These are phyloP conservation scores for Microascus cirrosus DNA, from an alignment of 2,329 filamentous ascomycete genomes.

Conservation along the genomic window DNA sequence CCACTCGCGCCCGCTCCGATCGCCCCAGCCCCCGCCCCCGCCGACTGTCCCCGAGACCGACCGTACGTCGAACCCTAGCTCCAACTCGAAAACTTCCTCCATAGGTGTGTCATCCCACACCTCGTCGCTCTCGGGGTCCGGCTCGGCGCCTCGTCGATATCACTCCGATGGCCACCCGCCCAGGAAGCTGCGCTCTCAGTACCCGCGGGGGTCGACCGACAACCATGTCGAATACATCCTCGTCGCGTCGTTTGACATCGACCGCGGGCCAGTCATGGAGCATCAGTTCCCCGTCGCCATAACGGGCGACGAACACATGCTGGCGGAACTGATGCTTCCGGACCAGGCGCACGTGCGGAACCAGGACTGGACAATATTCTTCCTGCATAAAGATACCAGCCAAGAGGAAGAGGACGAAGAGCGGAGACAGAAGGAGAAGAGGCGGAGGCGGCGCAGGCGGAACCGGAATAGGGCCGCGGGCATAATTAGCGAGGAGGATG, in stretches of 20 bases:
- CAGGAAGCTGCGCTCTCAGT: constrained; percentile 59
- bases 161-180: constrained; percentile 38
- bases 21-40: constrained; percentile 29
- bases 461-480: constrained; percentile 40
- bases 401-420: constrained; percentile 73
- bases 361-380: constrained; percentile 99
- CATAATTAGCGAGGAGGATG: constrained; percentile 32
- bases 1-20: constrained; percentile 39
- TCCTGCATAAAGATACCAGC: constrained; percentile 88
- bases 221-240: constrained; percentile 99
- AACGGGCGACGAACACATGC: constrained; percentile 93
- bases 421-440: constrained; percentile 41
- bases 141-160: constrained; percentile 37
- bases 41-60: constrained; percentile 28
- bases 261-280: constrained; percentile 93
- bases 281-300: constrained; percentile 94
- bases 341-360: constrained; percentile 91
- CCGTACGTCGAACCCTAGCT: constrained; percentile 43
- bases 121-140: constrained; percentile 50
- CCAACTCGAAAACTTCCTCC: constrained; percentile 48
- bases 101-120: constrained; percentile 48
- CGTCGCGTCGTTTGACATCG: constrained; percentile 94
- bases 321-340: constrained; percentile 95
- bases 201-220: constrained; percentile 61
- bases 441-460: constrained; percentile 37